These are phyloP conservation scores for Sporisorium graminicola DNA, from an alignment of 1,284 basidiomycete species.

Conservation along the genomic window DNA sequence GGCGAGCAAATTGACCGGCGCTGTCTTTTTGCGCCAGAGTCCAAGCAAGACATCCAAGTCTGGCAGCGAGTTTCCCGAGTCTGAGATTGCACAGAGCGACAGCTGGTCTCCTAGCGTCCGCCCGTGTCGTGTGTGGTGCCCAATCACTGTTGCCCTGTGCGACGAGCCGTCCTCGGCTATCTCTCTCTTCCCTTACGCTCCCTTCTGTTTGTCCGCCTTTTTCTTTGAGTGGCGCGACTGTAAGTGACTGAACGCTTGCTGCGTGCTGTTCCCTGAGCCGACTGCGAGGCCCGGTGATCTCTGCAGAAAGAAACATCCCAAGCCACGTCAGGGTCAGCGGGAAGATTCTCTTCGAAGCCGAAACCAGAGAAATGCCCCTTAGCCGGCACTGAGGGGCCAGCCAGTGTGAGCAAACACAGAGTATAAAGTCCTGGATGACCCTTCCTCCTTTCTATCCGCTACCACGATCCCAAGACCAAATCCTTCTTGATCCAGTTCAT, in stretches of 20 bases:
- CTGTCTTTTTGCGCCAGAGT: neutral
- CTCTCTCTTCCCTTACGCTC: constrained; percentile 3
- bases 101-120: neutral
- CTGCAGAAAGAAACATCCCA: neutral
- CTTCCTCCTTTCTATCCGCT: neutral
- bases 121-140: neutral
- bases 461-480: neutral
- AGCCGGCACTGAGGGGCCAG: neutral
- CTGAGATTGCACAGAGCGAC: neutral
- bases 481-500: neutral
- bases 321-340: constrained; percentile 2
- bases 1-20: constrained; percentile 43
- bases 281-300: constrained; percentile 28
- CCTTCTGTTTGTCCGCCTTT: neutral
- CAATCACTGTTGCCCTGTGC: constrained; percentile 28
- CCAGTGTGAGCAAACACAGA: constrained; percentile 1
- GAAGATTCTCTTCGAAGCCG: constrained; percentile 8
- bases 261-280: neutral
- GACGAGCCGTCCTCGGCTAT: constrained; percentile 25
- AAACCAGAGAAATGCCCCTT: neutral
- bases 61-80: constrained; percentile 1
- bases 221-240: constrained; percentile 12
- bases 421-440: constrained; percentile 13
- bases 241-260: neutral
- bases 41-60: neutral